These are phyloP conservation scores for Hortiboletus rubellus DNA, from an alignment of 1,284 basidiomycete genomes.

Conservation along the genomic window DNA sequence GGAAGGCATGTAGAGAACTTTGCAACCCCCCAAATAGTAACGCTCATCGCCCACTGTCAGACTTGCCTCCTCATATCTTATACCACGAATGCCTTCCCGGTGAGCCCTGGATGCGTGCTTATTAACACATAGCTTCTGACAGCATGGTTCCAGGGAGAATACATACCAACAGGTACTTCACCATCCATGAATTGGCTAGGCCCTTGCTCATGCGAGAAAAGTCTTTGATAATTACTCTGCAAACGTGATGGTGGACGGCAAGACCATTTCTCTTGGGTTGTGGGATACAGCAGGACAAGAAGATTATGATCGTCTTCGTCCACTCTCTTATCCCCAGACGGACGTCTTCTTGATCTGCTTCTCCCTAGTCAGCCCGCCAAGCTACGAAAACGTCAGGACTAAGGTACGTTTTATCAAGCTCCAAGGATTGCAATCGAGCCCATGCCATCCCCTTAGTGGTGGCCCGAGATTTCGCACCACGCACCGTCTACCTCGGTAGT, in stretches of 20 bases:
- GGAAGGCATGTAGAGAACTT: conserved; percentile 70
- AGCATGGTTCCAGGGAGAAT: conserved; percentile 72
- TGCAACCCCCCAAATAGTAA: conserved; percentile 5
- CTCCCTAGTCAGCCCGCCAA: conserved; percentile 94
- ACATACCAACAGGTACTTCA: conserved; percentile 86
- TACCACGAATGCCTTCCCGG: conserved; percentile 94
- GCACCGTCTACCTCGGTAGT: conserved; percentile 94
- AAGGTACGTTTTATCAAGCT: conserved; percentile 59
- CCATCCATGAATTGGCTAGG: not conserved
- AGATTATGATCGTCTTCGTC: conserved; percentile 97
- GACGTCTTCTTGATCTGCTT: conserved; percentile 99
- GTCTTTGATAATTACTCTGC: conserved; percentile 96
- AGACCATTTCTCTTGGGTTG: conserved; percentile 95
- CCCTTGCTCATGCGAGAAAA: conserved; percentile 33
- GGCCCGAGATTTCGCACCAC: conserved; percentile 95
- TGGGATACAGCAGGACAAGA: conserved; percentile 99
- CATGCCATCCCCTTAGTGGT: conserved; percentile 65
- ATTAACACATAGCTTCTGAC: conserved; percentile 20
- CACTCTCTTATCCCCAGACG: conserved; percentile 98
- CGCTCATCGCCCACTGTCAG: conserved; percentile 44
- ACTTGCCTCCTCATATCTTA: conserved; percentile 97
- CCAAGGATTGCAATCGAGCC: conserved; percentile 7
- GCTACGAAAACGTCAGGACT: conserved; percentile 97
- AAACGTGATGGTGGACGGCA: conserved; percentile 98
- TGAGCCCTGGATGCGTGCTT: conserved; percentile 44